phyloP scores from a whole-genome alignment of 2,329 filamentous ascomycete genomes.

The Aspergillus ochraceoroseus region DNA sequence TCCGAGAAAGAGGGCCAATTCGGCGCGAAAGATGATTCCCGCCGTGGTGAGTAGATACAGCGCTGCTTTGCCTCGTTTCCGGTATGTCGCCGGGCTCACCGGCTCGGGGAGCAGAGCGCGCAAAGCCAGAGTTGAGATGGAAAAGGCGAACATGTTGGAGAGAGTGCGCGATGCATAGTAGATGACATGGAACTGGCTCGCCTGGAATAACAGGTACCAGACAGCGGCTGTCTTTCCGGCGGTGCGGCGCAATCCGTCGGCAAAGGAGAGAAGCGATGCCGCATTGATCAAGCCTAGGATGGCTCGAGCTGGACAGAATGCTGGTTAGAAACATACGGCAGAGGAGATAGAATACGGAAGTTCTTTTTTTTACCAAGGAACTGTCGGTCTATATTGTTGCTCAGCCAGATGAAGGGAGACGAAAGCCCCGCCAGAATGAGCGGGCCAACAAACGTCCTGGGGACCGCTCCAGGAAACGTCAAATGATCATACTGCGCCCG shows the following conservation, averaged over 20 bases:
- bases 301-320: slow-evolving; percentile 56
- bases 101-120: slow-evolving; percentile 48
- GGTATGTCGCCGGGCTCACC: slow-evolving; percentile 20
- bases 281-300: slow-evolving; percentile 75
- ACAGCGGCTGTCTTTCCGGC: slow-evolving; percentile 65
- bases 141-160: slow-evolving; percentile 95
- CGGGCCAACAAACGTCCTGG: slow-evolving; percentile 81
- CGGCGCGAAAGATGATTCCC: slow-evolving; percentile 81
- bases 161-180: slow-evolving; percentile 90
- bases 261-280: slow-evolving; percentile 61
- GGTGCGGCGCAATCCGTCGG: slow-evolving; percentile 56
- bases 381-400: slow-evolving; percentile 56
- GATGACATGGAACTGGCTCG: slow-evolving; percentile 83
- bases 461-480: slow-evolving; percentile 83
- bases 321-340: background rate
- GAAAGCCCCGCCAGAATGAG: slow-evolving; percentile 68
- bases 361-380: slow-evolving; percentile 55
- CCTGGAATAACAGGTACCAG: slow-evolving; percentile 76
- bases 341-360: no score
- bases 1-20: slow-evolving; percentile 74
- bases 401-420: slow-evolving; percentile 58
- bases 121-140: slow-evolving; percentile 50
- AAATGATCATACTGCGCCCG: slow-evolving; percentile 76
- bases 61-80: slow-evolving; percentile 56
- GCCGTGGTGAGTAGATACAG: slow-evolving; percentile 73